Conservation (phyloP, 352 stramenopile species). For the Pythium phragmitis region DNA sequence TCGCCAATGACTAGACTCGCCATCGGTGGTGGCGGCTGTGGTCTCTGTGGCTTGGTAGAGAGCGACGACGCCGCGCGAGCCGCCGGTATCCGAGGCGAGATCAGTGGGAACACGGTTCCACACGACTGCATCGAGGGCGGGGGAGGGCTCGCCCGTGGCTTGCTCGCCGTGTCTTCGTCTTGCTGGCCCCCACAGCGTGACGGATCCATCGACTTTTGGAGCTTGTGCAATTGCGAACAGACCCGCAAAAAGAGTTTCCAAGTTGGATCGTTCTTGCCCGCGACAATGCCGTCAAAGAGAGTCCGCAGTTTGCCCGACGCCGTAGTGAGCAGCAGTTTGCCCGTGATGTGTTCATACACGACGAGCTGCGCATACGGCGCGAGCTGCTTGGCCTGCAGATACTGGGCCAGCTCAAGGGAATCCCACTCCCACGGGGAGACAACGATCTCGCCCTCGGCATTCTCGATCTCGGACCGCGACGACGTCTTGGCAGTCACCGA, state of each 20-base stretch:
- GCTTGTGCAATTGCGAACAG: constrained; percentile 41
- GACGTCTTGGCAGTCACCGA: neutral
- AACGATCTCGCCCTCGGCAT: constrained; percentile 18
- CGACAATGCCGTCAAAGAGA: constrained; percentile 37
- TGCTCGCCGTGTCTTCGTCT: neutral
- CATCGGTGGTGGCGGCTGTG: neutral
- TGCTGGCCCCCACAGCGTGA: neutral
- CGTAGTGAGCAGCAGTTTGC: constrained; percentile 54
- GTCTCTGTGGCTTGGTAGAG: constrained; percentile 3
- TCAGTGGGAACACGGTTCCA: constrained; percentile 27
- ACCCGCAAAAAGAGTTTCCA: constrained; percentile 54
- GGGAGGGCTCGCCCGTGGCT: neutral
- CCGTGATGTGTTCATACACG: constrained; percentile 62
- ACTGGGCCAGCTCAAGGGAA: constrained; percentile 56
- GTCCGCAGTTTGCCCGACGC: constrained; percentile 38
- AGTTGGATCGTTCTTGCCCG: constrained; percentile 32
- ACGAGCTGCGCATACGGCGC: constrained; percentile 47
- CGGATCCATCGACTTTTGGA: constrained; percentile 31
- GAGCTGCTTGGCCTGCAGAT: constrained; percentile 48
- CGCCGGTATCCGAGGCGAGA: constrained; percentile 27
- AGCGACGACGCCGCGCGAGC: constrained; percentile 11
- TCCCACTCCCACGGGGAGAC: constrained; percentile 50
- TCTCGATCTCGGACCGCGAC: constrained; percentile 17
- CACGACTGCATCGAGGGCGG: constrained; percentile 5
- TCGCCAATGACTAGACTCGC: constrained; percentile 12